Base-by-base conservation (phyloP, 805 yeast species). In the Lipomyces starkeyi region DNA sequence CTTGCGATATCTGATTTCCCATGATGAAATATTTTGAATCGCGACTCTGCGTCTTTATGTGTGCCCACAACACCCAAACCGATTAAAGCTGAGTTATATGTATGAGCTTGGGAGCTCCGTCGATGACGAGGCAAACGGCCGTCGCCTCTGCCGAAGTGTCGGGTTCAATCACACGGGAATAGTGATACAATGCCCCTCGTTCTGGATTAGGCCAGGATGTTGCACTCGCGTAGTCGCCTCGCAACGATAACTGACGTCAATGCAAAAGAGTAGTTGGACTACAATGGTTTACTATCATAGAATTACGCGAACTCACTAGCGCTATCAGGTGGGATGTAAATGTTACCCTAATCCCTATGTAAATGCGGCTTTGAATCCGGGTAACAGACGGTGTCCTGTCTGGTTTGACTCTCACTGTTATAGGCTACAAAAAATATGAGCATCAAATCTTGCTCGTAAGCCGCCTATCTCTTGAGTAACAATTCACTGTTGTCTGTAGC, bases 1-100 rank as follows among this genome's bases (percentile, higher is more conserved):
- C 80, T 43, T 91, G 82, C 1, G 98, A 93, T 68, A 94, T 80
- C 76, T 90, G 91, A 14, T 91, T 91, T 17, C 97, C 98, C 98
- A 93, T 93, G 4, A 13, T 43, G 49, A 43, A 43, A 17, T n/a
- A 17, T n/a, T 7, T 17, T 43, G 49, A 43, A 43, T 17, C 49
- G 49, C 20, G 11, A 17, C 22, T 5, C 9, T 43, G 49, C 20
- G 22, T 2, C 49, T 17, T 17, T 7, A 43, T n/a, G 9, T 11
- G 49, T 43, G 20, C 49, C 49, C 22, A 43, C 49, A 43, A 43
- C 49, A n/a, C 49, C 8, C 49, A n/a, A n/a, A 43, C 49, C 14
- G 43, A 37, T 13, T 37, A 5, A 37, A 37, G 17, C 43, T 37
- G 43, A 37, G 17, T 37, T 13, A 13, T 29, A 5, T 29, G 32